Evolutionary conservation across 2,329 filamentous ascomycete genomes (phyloP).

Genomic region (Dendryphion nanum): DNA sequence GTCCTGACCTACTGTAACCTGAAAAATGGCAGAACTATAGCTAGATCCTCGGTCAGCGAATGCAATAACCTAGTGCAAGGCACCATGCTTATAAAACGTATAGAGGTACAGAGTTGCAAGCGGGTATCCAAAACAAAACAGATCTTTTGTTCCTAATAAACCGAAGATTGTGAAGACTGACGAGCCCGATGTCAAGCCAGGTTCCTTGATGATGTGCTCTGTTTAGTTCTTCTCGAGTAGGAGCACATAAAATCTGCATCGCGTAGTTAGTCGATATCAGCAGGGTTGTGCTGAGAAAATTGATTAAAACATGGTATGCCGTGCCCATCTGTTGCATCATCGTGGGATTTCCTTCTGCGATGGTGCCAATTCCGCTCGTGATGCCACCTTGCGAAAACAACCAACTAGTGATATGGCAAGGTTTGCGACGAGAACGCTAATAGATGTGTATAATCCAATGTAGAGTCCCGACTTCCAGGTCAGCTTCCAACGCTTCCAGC

Average conservation of each 20-base stretch:
- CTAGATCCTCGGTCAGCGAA: constrained; percentile 1
- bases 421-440: neutral
- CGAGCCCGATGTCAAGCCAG: constrained; percentile 31
- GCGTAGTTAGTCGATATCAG: constrained; percentile 10
- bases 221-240: constrained; percentile 11
- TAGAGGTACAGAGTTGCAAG: constrained; percentile 1
- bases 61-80: neutral
- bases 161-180: constrained; percentile 38
- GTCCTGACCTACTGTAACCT: constrained; percentile 4
- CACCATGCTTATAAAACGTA: constrained; percentile 6
- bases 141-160: neutral
- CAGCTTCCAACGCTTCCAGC: no score
- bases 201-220: constrained; percentile 18
- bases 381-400: neutral
- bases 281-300: constrained; percentile 36
- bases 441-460: constrained; percentile 1
- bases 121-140: neutral
- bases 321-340: constrained; percentile 1
- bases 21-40: constrained; percentile 14
- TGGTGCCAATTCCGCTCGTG: constrained; percentile 1
- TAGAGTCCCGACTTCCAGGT: constrained; percentile 1
- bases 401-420: neutral
- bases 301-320: constrained; percentile 16
- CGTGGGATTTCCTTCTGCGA: neutral
- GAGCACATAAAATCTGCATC: constrained; percentile 14